Percentiles rank a stretch among this genome's conserved stretches.
These are phyloP conservation scores for Aspergillus spinulosporus DNA, from an alignment of 2,329 filamentous ascomycete genomes.

Conservation along the genomic window DNA sequence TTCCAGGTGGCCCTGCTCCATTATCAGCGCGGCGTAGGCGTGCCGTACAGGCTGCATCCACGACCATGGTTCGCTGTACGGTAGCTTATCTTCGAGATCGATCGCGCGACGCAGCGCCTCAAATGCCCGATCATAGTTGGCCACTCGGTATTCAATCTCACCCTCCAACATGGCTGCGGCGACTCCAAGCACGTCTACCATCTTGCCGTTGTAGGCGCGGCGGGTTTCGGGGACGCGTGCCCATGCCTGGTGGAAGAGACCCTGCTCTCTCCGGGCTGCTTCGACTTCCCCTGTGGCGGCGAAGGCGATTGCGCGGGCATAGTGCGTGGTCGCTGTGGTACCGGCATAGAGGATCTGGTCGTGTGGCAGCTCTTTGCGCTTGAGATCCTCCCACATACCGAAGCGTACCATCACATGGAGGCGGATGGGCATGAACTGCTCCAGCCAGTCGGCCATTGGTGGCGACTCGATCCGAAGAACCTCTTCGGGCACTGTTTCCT, in stretches of 20 bases:
- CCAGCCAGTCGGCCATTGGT: constrained; percentile 76
- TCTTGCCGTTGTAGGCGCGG: constrained; percentile 66
- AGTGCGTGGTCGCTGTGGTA: constrained; percentile 67
- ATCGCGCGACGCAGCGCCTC: constrained; percentile 58
- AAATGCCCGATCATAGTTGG: constrained; percentile 60
- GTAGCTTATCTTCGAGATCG: constrained; percentile 60
- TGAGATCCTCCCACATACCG: constrained; percentile 68
- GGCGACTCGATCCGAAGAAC: constrained; percentile 65
- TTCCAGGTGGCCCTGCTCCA: constrained; percentile 62
- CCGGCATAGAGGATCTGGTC: constrained; percentile 65
- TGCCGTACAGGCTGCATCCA: constrained; percentile 76
- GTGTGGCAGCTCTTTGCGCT: constrained; percentile 55
- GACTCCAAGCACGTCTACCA: constrained; percentile 61
- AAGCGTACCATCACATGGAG: constrained; percentile 72
- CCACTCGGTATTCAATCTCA: constrained; percentile 68
- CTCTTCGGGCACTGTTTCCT: constrained; percentile 62
- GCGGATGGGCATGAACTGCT: constrained; percentile 66
- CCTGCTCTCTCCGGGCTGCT: constrained; percentile 54
- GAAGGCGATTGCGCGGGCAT: constrained; percentile 66
- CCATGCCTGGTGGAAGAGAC: constrained; percentile 54
- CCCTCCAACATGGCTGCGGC: constrained; percentile 67
- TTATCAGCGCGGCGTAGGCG: constrained; percentile 65
- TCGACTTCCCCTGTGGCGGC: constrained; percentile 58
- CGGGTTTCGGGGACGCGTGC: constrained; percentile 58
- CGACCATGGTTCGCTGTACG: constrained; percentile 72